These are phyloP conservation scores for Uncinocarpus reesii DNA, from an alignment of 2,329 filamentous ascomycete genomes.

Conservation along the genomic window DNA sequence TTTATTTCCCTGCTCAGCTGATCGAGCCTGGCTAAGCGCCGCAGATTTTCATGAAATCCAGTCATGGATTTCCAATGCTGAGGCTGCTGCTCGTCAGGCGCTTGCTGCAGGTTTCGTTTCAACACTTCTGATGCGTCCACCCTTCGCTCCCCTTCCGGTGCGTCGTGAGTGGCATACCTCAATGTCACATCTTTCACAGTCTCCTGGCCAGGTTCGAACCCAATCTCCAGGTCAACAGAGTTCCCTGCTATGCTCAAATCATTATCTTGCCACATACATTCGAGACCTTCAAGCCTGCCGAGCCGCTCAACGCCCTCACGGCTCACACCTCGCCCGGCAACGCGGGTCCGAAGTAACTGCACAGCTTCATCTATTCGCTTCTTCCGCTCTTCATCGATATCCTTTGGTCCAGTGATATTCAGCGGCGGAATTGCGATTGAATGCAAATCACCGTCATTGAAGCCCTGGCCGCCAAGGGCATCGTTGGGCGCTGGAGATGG, in stretches of 20 bases:
- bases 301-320: constrained; percentile 36
- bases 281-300: constrained; percentile 36
- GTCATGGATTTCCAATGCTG: constrained; percentile 30
- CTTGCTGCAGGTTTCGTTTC: constrained; percentile 31
- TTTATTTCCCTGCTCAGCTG: constrained; percentile 37
- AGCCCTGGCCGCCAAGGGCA: constrained; percentile 27
- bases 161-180: constrained; percentile 35
- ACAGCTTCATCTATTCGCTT: constrained; percentile 35
- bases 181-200: constrained; percentile 36
- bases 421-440: constrained; percentile 31
- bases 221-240: constrained; percentile 39
- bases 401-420: constrained; percentile 29
- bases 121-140: constrained; percentile 37
- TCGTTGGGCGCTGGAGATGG: constrained; percentile 33
- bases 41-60: constrained; percentile 36
- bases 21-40: constrained; percentile 37
- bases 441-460: constrained; percentile 33
- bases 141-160: constrained; percentile 32
- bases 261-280: constrained; percentile 40
- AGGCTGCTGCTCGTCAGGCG: constrained; percentile 24
- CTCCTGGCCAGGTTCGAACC: constrained; percentile 34
- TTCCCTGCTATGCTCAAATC: constrained; percentile 39
- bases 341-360: constrained; percentile 31
- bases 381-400: constrained; percentile 35
- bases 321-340: constrained; percentile 36